These are phyloP conservation scores for Linnemannia zychae DNA, from an alignment of 192 early-diverging fungal species.

Conservation along the genomic window DNA sequence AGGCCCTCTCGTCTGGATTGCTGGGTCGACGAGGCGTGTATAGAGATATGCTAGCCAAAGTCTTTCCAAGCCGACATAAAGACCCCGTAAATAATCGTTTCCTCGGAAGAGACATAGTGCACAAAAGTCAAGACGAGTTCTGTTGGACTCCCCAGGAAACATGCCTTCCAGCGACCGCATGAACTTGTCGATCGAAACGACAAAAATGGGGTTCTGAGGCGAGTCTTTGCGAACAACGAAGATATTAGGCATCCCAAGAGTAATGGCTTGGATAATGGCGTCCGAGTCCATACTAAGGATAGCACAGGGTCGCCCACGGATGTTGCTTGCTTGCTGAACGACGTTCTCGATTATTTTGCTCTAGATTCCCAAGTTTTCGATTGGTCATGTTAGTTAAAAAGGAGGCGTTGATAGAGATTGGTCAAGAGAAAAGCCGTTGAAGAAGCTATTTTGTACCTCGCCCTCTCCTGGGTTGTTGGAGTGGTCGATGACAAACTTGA, in stretches of 20 bases:
- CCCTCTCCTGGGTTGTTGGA: constrained; percentile 56
- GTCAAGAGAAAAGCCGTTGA: background rate
- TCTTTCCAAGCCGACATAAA: constrained; percentile 31
- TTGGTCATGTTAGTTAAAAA: background rate
- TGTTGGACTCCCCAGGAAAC: constrained; percentile 49
- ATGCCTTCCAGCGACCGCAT: constrained; percentile 23
- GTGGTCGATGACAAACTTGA: constrained; percentile 58
- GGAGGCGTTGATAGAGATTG: background rate
- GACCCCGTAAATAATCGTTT: constrained; percentile 48
- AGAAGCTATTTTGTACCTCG: constrained; percentile 33
- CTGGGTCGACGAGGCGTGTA: constrained; percentile 34
- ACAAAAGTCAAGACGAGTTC: constrained; percentile 45
- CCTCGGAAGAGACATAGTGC: constrained; percentile 50
- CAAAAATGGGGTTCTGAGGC: constrained; percentile 8
- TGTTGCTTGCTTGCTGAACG: constrained; percentile 38
- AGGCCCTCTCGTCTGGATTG: constrained; percentile 10
- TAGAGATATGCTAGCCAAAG: constrained; percentile 44
- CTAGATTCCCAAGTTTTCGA: constrained; percentile 9
- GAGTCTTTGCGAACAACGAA: constrained; percentile 45
- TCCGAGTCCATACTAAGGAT: constrained; percentile 56
- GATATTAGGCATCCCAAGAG: constrained; percentile 49
- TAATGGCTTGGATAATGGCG: constrained; percentile 45
- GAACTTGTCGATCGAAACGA: constrained; percentile 49
- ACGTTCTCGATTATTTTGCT: constrained; percentile 57
- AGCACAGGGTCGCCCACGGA: constrained; percentile 50